phyloP scores from a whole-genome alignment of 176 grass and related monocot genomes.

The Aegilops umbellulata region DNA sequence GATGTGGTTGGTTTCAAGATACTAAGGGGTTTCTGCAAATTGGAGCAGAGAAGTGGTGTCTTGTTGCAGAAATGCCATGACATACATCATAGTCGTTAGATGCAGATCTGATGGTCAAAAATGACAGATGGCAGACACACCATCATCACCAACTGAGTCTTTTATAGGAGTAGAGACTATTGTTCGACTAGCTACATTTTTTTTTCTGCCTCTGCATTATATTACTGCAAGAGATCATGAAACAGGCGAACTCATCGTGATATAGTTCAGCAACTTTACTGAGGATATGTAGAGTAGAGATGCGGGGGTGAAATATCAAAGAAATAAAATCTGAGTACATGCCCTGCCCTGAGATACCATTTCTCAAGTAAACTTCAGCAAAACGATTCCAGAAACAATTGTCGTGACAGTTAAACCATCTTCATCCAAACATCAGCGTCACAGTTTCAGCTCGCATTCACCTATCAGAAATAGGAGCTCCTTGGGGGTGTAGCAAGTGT shows the following conservation, averaged over 20 bases:
- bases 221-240: background rate
- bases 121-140: no score
- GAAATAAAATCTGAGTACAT: background rate
- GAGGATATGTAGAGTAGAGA: background rate
- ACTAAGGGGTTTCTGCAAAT: no score
- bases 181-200: no score
- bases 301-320: background rate
- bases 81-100: no score
- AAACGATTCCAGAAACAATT: background rate
- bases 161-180: no score
- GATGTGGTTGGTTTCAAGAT: no score
- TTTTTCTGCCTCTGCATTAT: no score
- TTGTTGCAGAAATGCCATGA: no score
- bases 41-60: no score
- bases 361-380: background rate
- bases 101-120: no score
- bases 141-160: no score
- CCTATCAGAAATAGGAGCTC: background rate
- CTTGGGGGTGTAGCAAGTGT: background rate
- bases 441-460: background rate
- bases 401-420: background rate
- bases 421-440: background rate
- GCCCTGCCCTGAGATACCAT: background rate
- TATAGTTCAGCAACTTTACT: background rate
- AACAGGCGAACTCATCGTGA: background rate